Base-by-base conservation (phyloP, 129 eudicot species). In the Artemisia annua region DNA sequence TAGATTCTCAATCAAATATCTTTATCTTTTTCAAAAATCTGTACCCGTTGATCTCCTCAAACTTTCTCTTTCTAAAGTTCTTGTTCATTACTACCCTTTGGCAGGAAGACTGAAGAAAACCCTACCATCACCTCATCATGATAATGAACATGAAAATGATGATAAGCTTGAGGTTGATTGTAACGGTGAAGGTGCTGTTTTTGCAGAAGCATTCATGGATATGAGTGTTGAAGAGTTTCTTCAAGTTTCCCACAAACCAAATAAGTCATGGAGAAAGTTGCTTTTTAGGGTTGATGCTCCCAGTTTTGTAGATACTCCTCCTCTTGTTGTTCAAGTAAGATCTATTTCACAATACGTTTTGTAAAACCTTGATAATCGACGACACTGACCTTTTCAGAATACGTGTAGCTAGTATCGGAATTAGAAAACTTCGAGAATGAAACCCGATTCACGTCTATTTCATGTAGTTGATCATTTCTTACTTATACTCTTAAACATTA, bases 171-270 rank as follows among this genome's bases (percentile, higher is more conserved):
- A 90, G 70, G 91, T 94, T 51, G 91, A 90, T 4, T 94, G 98
- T 64, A 94, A 87, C 79, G 97, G 96, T 55, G 84, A 90, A 80
- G 98, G 98, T 56, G 97, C 96, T 52, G 83, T 94, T 52, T 94
- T 94, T 84, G 96, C 92, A 67, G 91, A 94, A 80, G 98, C 97
- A 18, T 83, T 56, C 71, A 83, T 87, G 87, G 97, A 90, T 75
- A 65, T 85, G 20, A 76, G 75, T 59, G 96, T 80, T 28, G 82
- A 81, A 0, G 84, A 87, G 64, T 81, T 94, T 57, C 82, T 86
- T 64, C 63, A 83, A 59, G 10, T 90, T 79, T 91, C 89, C 13
- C 48, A 32, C 2, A 86, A 88, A 78, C 98, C 98, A 78, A 83
- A 88, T 71, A 81, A 66, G 77, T 82, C 93, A 18, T 94, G 94